These are phyloP conservation scores for Mortierella sp. DNA, from an alignment of 371 early-diverging fungal genomes.

Conservation along the genomic window DNA sequence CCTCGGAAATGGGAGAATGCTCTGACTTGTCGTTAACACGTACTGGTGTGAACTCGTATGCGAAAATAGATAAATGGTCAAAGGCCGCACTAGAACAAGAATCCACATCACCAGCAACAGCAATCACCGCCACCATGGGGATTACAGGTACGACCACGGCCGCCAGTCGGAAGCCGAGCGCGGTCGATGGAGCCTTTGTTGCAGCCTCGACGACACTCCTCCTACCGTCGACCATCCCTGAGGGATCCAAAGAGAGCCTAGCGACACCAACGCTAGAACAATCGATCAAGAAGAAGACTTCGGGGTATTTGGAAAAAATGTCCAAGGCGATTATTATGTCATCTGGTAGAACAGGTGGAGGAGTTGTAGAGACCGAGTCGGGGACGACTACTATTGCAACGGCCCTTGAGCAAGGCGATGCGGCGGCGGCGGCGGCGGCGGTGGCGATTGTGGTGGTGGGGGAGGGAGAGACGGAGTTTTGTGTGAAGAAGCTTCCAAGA, in stretches of 20 bases:
- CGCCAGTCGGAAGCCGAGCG: background rate
- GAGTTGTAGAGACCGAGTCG: background rate
- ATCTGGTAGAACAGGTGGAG: background rate
- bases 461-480: slow-evolving; percentile 6
- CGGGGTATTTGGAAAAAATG: slow-evolving; percentile 52
- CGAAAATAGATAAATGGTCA: slow-evolving; percentile 48
- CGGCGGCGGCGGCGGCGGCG: background rate
- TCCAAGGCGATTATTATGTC: slow-evolving; percentile 35
- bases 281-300: slow-evolving; percentile 33
- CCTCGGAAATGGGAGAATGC: too few relatives aligned
- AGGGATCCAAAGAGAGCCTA: slow-evolving; percentile 25
- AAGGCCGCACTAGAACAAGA: slow-evolving; percentile 44
- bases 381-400: background rate
- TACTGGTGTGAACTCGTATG: background rate
- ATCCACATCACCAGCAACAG: background rate
- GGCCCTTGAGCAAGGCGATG: background rate
- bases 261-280: slow-evolving; percentile 20
- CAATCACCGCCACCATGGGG: background rate
- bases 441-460: background rate
- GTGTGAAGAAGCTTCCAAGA: slow-evolving; percentile 26
- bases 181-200: background rate
- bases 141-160: slow-evolving; percentile 10
- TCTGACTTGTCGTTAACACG: background rate
- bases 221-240: slow-evolving; percentile 18
- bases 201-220: background rate